phyloP scores from a whole-genome alignment of 108 stramenopile genomes.

The Chaetoceros tenuissimus region DNA sequence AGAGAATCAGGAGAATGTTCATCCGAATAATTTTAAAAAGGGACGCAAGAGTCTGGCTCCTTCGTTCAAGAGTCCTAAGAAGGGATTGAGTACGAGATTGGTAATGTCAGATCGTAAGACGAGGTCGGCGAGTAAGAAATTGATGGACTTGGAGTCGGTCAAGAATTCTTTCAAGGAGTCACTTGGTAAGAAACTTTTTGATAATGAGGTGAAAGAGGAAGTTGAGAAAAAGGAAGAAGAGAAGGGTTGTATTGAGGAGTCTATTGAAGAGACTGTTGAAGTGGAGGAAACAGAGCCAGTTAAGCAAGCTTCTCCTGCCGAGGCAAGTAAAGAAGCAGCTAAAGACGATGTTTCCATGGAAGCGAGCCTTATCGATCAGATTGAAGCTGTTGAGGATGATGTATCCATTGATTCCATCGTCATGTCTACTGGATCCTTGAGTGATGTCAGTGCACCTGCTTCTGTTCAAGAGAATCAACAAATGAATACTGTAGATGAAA shows the following conservation, averaged over 20 bases:
- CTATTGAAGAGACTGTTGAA: conserved; percentile 22
- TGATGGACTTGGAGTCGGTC: no score
- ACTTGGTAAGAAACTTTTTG: neutral
- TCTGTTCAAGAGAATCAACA: no score
- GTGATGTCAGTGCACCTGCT: no score
- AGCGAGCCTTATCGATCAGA: conserved; percentile 65
- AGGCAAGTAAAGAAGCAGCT: conserved; percentile 32
- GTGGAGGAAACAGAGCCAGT: conserved; percentile 24
- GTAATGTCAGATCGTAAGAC: neutral
- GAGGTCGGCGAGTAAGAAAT: no score
- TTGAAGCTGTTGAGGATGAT: conserved; percentile 71
- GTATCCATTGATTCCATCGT: conserved; percentile 73
- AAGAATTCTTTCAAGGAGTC: no score
- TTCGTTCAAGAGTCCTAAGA: no score
- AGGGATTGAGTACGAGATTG: no score
- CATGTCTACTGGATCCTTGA: no score
- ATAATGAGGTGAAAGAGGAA: conserved; percentile 29
- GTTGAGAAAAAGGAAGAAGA: conserved; percentile 38
- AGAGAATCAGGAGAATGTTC: no score
- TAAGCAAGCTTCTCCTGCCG: conserved; percentile 28
- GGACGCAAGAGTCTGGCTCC: no score
- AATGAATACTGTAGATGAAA: no score
- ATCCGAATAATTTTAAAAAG: no score
- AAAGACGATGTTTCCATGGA: conserved; percentile 80
- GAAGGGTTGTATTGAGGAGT: conserved; percentile 14